Conservation (phyloP, 768 basidiomycete species). For the Vishniacozyma victoriae region DNA sequence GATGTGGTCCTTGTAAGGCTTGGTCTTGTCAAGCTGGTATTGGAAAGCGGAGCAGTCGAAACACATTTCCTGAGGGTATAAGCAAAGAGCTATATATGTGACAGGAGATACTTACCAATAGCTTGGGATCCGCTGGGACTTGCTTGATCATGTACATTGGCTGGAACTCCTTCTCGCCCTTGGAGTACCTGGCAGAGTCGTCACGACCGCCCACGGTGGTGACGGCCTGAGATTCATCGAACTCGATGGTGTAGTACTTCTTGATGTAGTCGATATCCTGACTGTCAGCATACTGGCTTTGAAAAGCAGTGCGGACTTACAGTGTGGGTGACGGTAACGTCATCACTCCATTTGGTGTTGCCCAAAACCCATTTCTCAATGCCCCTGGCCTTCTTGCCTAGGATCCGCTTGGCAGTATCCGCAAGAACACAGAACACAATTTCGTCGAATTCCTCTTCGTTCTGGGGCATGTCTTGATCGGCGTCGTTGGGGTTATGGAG, state of each 20-base stretch:
- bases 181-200: conserved; percentile 39
- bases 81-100: background rate
- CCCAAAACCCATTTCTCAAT: conserved; percentile 51
- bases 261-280: conserved; percentile 47
- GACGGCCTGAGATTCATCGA: conserved; percentile 38
- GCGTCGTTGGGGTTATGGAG: conserved; percentile 46
- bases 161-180: conserved; percentile 45
- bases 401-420: conserved; percentile 50
- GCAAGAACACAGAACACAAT: conserved; percentile 52
- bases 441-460: conserved; percentile 50
- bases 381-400: conserved; percentile 49
- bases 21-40: conserved; percentile 42
- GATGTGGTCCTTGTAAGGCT: conserved; percentile 47
- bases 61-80: conserved; percentile 45
- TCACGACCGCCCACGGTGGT: conserved; percentile 45
- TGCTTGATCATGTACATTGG: conserved; percentile 52
- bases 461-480: conserved; percentile 46
- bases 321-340: conserved; percentile 53
- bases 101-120: conserved; percentile 26
- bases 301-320: conserved; percentile 17
- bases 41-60: conserved; percentile 45
- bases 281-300: background rate
- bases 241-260: conserved; percentile 47
- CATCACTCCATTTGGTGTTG: conserved; percentile 51
- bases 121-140: conserved; percentile 37